Evolutionary conservation across 768 basidiomycete genomes (phyloP).

Genomic region (Boletus tomentosulus): DNA sequence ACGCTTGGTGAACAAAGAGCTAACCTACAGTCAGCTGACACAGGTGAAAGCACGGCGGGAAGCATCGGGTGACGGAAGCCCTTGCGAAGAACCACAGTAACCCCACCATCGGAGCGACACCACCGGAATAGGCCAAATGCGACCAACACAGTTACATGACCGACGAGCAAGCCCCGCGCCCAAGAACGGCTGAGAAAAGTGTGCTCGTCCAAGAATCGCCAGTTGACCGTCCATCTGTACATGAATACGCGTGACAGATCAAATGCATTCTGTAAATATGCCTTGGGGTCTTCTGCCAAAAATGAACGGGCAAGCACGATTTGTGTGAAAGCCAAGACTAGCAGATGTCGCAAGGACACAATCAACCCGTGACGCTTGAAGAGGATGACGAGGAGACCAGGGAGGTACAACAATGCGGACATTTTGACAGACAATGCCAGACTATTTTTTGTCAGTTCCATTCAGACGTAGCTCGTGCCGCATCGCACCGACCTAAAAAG

Average conservation of each 20-base stretch:
- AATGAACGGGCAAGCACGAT: constrained; percentile 66
- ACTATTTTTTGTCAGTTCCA: constrained; percentile 7
- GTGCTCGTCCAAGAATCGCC: constrained; percentile 82
- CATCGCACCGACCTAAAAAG: constrained; percentile 64
- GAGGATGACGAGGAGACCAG: constrained; percentile 78
- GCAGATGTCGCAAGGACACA: constrained; percentile 46
- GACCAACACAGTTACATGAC: constrained; percentile 57
- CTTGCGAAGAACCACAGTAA: constrained; percentile 46
- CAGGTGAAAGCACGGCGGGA: constrained; percentile 42
- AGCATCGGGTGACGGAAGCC: constrained; percentile 48
- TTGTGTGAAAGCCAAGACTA: constrained; percentile 42
- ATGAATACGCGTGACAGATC: constrained; percentile 86
- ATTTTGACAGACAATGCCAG: constrained; percentile 88
- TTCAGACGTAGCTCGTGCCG: not conserved
- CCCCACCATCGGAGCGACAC: constrained; percentile 74
- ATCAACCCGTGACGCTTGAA: constrained; percentile 69
- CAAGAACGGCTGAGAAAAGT: constrained; percentile 65
- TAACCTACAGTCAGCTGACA: constrained; percentile 63
- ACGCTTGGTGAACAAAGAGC: not conserved
- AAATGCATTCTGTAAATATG: constrained; percentile 77
- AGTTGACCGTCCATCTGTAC: constrained; percentile 98
- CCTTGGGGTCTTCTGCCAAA: constrained; percentile 50
- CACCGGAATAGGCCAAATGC: constrained; percentile 71
- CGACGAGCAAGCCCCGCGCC: constrained; percentile 58
- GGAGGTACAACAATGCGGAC: constrained; percentile 87